These are phyloP conservation scores for Berberis thunbergii DNA, from an alignment of 164 flowering plant genomes.

Conservation along the genomic window DNA sequence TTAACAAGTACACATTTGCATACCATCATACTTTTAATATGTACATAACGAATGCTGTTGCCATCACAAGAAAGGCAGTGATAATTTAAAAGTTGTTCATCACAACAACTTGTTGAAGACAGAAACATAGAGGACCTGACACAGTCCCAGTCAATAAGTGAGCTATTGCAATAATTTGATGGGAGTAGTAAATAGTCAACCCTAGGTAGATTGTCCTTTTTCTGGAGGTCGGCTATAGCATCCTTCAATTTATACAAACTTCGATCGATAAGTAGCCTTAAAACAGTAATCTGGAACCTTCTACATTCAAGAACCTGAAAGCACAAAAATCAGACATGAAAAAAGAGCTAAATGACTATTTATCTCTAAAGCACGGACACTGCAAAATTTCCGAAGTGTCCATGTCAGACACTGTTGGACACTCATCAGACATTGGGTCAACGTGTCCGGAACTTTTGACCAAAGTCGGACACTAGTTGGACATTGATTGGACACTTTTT, in stretches of 20 bases:
- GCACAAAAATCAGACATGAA: neutral
- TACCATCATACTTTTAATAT: conserved; percentile 35
- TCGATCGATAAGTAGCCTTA: conserved; percentile 44
- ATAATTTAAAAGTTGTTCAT: conserved; percentile 1
- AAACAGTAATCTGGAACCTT: conserved; percentile 46
- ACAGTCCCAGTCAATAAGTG: conserved; percentile 43
- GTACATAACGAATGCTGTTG: conserved; percentile 17
- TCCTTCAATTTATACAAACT: conserved; percentile 24
- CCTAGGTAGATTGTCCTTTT: conserved; percentile 9
- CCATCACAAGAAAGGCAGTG: conserved; percentile 14
- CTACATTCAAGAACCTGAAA: conserved; percentile 51
- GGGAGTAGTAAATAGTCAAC: conserved; percentile 70
- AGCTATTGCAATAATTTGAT: conserved; percentile 6
- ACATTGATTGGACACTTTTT: too few species aligned
- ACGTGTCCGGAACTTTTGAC: too few species aligned
- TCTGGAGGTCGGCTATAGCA: conserved; percentile 13
- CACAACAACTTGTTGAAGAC: conserved; percentile 1
- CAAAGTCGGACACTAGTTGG: too few species aligned
- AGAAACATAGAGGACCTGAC: conserved; percentile 28
- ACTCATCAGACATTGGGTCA: too few species aligned
- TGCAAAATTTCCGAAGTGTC: too few species aligned
- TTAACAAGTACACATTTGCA: conserved; percentile 45
- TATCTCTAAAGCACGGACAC: too few species aligned
- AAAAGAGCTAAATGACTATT: neutral
- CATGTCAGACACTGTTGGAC: too few species aligned